Base-by-base conservation (phyloP, 768 basidiomycete genomes). In the Lactarius indigo region DNA sequence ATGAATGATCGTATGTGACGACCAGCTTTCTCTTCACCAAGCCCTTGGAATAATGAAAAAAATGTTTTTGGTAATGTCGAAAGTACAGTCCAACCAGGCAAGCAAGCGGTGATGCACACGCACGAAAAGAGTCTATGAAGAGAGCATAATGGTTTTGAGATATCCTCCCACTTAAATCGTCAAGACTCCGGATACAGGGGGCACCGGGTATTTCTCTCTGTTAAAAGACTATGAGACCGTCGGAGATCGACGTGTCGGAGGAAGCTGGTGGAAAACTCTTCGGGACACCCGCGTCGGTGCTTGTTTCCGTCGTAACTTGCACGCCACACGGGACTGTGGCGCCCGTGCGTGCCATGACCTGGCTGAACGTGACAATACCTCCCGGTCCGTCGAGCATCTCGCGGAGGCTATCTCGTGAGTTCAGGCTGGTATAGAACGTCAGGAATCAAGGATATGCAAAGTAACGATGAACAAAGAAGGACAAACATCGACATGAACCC, bases 401-500 rank as follows among this genome's bases (percentile, higher is more conserved):
- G 20, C 37, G 37, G n/a, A 39, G 17, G 15, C 7, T 41, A 23
- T 62, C 50, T 33, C 61, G 61, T 12, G 61, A 39, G 52, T 62
- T 62, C 12, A 62, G 23, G 61, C 61, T 62, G 5, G 15, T 2
- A 15, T 18, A 26, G 17, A 39, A n/a, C 30, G 23, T 54, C 37
- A 55, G 61, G 8, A 52, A 62, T 39, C 33, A 31, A 7, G 5
- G 39, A 20, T 4, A 26, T 26, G 23, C 50, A 26, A 26, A 7
- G 50, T 13, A 13, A 50, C 23, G 13, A 5, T 13, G 12, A 50
- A 50, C 12, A 26, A 26, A 26, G 50, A 28, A 15, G 35, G 33
- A 39, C 12, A 37, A 9, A 62, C 61, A 41, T 62, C 0, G 61
- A 50, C 52, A 62, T 55, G 35, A 62, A 62, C 5, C 17, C 52